Percentiles rank a stretch among this genome's conserved stretches.
Conservation (phyloP, 495 filamentous ascomycete species). For the Tuber melanosporum region DNA sequence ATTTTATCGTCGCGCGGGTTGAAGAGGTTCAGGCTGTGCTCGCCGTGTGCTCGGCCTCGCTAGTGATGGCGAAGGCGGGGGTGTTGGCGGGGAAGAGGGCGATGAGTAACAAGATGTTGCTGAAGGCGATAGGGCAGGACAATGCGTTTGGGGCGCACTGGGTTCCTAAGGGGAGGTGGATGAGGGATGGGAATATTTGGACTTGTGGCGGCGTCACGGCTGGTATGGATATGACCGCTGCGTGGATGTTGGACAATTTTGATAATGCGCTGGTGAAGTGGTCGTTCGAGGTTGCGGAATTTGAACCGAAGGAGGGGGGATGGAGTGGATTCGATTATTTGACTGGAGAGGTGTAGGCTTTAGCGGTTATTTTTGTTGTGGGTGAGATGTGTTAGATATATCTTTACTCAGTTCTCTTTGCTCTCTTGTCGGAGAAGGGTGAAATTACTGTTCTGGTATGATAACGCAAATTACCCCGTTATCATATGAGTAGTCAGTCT, state of each 20-base stretch:
- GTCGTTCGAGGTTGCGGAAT: slow-evolving; percentile 24
- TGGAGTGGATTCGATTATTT: slow-evolving; percentile 19
- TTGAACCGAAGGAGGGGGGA: slow-evolving; percentile 17
- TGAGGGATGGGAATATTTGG: slow-evolving; percentile 48
- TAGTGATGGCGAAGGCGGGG: slow-evolving; percentile 46
- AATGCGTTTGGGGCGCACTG: slow-evolving; percentile 31
- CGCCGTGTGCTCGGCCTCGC: slow-evolving; percentile 49
- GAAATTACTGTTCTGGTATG: no score
- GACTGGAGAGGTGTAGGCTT: no score
- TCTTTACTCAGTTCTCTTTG: no score
- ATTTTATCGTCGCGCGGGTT: slow-evolving; percentile 16
- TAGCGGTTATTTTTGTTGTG: no score
- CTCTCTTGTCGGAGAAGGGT: no score
- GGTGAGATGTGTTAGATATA: no score
- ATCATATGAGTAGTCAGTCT: no score
- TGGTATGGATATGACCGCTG: slow-evolving; percentile 41
- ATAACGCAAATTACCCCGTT: no score
- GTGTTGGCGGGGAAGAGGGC: slow-evolving; percentile 48
- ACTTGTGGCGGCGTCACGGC: slow-evolving; percentile 39
- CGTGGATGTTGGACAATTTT: slow-evolving; percentile 34
- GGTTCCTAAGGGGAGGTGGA: slow-evolving; percentile 49
- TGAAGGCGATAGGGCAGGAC: slow-evolving; percentile 9
- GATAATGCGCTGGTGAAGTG: slow-evolving; percentile 30
- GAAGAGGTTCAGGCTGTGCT: slow-evolving; percentile 41
- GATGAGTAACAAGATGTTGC: slow-evolving; percentile 44